Base-by-base conservation (phyloP, 2,329 filamentous ascomycete species). In the Diaporthe sp. region DNA sequence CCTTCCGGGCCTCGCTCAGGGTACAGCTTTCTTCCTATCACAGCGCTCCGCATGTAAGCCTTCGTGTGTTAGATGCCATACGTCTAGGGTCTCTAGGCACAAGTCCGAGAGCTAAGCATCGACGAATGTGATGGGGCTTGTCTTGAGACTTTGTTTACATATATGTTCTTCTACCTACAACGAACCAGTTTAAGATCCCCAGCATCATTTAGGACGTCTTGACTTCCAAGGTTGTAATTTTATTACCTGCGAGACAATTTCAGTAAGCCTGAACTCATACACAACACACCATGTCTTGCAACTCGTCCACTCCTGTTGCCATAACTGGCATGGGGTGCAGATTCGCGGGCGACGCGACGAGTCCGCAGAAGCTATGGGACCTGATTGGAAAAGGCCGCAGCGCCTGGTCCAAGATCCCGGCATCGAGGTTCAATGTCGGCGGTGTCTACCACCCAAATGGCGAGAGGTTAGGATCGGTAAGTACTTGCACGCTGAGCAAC, bases 301-400 rank as follows among this genome's bases (percentile, higher is more conserved):
- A 44, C 42, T 44, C 42, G 4, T 44, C 42, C 42, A 44, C 42
- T 15, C 72, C 72, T 13, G 44, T 74, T 10, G 72, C 72, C 51
- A 60, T 74, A 28, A 39, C 58, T 12, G 72, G 72, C 34, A 74
- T 68, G 60, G 83, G 78, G 2, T 86, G 84, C 77, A 82, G 85
- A 42, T 85, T 86, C 25, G 82, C 85, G 0, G 85, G 85, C 2
- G 80, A 78, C 5, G 80, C 82, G 0, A 81, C 75, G 12, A 81
- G 78, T 8, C 83, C 84, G 0, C 82, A 82, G 1, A 81, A 82
- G 73, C 79, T 86, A 9, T 86, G 85, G 84, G 82, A 84, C 71
- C 72, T 84, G 2, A 34, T 57, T 20, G 25, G 17, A 7, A 12
- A 15, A 31, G 70, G 39, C 4, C n/a, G 44, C 3, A 58, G 58